phyloP scores from a whole-genome alignment of 768 basidiomycete genomes.

The Leucogyrophana mollusca region DNA sequence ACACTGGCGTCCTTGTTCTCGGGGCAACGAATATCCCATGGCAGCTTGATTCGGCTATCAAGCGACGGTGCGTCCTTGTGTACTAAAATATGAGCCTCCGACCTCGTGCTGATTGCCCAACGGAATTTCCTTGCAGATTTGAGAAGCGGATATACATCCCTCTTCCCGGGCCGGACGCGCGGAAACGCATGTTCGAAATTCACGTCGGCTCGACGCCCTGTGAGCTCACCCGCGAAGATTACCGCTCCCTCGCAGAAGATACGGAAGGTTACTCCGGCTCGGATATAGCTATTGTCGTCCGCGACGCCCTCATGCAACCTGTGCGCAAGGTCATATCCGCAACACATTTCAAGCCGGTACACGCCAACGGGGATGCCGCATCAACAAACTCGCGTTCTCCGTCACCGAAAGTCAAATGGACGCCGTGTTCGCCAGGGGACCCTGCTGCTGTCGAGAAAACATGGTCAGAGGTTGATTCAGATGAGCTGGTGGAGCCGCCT shows the following conservation, averaged over 20 bases:
- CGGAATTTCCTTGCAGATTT: too few species aligned
- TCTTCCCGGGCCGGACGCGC: constrained; percentile 88
- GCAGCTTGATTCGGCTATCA: constrained; percentile 97
- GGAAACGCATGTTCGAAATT: constrained; percentile 94
- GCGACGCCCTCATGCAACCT: constrained; percentile 98
- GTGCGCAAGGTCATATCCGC: constrained; percentile 94
- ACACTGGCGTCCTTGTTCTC: constrained; percentile 92
- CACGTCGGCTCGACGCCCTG: constrained; percentile 94
- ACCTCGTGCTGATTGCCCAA: background rate
- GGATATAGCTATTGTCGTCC: constrained; percentile 91
- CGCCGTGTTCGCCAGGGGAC: constrained; percentile 96
- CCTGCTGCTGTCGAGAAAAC: constrained; percentile 79
- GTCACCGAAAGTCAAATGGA: constrained; percentile 60
- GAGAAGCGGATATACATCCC: constrained; percentile 99
- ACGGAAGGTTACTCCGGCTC: constrained; percentile 97
- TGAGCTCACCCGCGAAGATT: constrained; percentile 75
- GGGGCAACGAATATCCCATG: constrained; percentile 99
- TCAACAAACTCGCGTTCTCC: too few species aligned
- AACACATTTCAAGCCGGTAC: constrained; percentile 84
- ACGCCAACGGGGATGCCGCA: constrained; percentile 20
- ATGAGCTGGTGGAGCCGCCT: constrained; percentile 89
- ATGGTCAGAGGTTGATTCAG: constrained; percentile 85
- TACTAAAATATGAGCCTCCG: background rate
- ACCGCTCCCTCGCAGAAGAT: constrained; percentile 72
- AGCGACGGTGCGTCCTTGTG: constrained; percentile 64